A percentile compares a stretch with the other conserved stretches of the same genome.
Evolutionary conservation across 495 filamentous ascomycete species (phyloP).

Genomic region (Mytilinidion resinicola): DNA sequence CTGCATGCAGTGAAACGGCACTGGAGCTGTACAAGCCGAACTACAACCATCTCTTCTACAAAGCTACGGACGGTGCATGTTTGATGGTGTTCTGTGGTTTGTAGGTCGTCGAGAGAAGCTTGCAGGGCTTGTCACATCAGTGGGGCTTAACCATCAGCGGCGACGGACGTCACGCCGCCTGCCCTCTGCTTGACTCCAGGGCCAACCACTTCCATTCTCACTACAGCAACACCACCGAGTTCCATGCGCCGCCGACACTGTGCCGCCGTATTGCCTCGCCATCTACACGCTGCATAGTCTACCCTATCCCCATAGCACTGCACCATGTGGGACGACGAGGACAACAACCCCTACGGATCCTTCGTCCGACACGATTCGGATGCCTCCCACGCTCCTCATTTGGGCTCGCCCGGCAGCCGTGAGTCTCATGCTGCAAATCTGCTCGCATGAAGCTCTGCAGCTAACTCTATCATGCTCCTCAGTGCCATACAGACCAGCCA

Average conservation of each 20-base stretch:
- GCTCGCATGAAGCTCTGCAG: not conserved
- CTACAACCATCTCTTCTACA: not conserved
- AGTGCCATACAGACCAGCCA: slow-evolving; percentile 38
- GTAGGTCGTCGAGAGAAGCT: not conserved
- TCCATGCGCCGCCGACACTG: not conserved
- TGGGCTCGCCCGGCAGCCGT: slow-evolving; percentile 51
- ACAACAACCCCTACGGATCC: slow-evolving; percentile 89
- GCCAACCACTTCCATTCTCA: not conserved
- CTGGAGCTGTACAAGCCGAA: not conserved
- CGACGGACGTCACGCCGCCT: slow-evolving; percentile 2
- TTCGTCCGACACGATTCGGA: slow-evolving; percentile 78
- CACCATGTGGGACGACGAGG: slow-evolving; percentile 80
- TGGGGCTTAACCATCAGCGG: not conserved
- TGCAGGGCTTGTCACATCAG: not conserved
- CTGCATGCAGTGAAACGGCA: not conserved
- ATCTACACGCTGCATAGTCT: not conserved
- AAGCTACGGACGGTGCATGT: not conserved
- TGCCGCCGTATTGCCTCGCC: not conserved
- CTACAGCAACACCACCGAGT: not conserved
- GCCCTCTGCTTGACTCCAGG: not conserved
- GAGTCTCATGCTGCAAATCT: slow-evolving; percentile 39
- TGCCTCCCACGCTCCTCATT: slow-evolving; percentile 63
- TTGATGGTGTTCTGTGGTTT: not conserved
- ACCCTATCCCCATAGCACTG: not conserved
- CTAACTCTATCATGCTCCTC: slow-evolving; percentile 7